These are phyloP conservation scores for Citrus glauca DNA, from an alignment of 345 rosid species.

Conservation along the genomic window DNA sequence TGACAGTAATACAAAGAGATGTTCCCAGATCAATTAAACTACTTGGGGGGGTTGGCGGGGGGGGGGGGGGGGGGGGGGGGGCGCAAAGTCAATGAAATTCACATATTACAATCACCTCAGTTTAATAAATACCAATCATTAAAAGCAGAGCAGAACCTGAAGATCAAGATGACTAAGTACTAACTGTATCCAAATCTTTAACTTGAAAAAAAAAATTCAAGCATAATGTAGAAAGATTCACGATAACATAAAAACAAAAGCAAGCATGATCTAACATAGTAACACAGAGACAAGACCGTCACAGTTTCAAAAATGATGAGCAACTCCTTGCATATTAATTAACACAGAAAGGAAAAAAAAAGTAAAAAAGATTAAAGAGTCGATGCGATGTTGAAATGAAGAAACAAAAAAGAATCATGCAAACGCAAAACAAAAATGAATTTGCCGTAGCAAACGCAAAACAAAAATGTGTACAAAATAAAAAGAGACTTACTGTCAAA, in stretches of 20 bases:
- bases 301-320: neutral
- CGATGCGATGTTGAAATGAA: neutral
- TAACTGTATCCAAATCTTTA: neutral
- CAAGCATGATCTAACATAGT: neutral
- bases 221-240: neutral
- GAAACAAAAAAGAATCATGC: neutral
- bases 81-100: neutral
- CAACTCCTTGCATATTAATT: neutral
- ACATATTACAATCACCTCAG: neutral
- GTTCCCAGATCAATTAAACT: neutral
- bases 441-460: too few relatives aligned
- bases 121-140: neutral
- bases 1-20: neutral
- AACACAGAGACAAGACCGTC: neutral
- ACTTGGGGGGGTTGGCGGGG: rapidly evolving
- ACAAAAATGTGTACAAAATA: too few relatives aligned
- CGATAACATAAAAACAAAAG: neutral
- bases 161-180: too few relatives aligned
- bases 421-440: too few relatives aligned
- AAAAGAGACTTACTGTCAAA: neutral
- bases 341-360: neutral
- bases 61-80: too few relatives aligned
- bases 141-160: neutral
- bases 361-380: neutral
- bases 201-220: neutral